phyloP scores from a whole-genome alignment of 2,329 filamentous ascomycete species.

The Colletotrichum plurivorum region DNA sequence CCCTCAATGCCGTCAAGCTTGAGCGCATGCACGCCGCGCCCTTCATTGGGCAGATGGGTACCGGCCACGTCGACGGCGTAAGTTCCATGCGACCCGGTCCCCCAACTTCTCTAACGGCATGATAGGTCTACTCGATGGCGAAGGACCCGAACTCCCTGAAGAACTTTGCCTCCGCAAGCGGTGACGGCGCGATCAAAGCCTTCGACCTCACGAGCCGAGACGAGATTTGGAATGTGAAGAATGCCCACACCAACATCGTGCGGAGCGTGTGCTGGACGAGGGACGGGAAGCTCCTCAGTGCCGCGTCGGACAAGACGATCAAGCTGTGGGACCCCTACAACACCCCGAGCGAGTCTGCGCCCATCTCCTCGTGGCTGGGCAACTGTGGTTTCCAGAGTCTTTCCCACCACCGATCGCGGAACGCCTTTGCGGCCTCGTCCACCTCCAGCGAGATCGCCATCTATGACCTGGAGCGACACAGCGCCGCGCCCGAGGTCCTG shows the following conservation, averaged over 20 bases:
- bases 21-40: conserved; percentile 87
- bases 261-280: conserved; percentile 92
- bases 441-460: conserved; percentile 85
- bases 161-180: conserved; percentile 85
- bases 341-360: conserved; percentile 76
- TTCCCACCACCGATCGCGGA: conserved; percentile 83
- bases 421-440: conserved; percentile 85
- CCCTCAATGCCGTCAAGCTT: conserved; percentile 85
- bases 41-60: conserved; percentile 88
- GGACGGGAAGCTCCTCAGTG: conserved; percentile 87
- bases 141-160: conserved; percentile 84
- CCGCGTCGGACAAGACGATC: conserved; percentile 86
- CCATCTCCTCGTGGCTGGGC: conserved; percentile 80
- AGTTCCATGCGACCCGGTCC: conserved; percentile 47
- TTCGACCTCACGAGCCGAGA: conserved; percentile 72
- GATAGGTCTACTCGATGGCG: conserved; percentile 76
- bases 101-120: conserved; percentile 6
- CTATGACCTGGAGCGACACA: conserved; percentile 88
- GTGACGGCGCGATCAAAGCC: conserved; percentile 89
- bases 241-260: conserved; percentile 93
- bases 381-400: conserved; percentile 79
- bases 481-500: conserved; percentile 84
- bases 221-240: conserved; percentile 79
- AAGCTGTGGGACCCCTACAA: conserved; percentile 95
- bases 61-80: conserved; percentile 90